Evolutionary conservation across 148 eudicot species (phyloP), one percentile per base, ranked within the genome.

Genomic region (Pharnaceum exiguum): DNA sequence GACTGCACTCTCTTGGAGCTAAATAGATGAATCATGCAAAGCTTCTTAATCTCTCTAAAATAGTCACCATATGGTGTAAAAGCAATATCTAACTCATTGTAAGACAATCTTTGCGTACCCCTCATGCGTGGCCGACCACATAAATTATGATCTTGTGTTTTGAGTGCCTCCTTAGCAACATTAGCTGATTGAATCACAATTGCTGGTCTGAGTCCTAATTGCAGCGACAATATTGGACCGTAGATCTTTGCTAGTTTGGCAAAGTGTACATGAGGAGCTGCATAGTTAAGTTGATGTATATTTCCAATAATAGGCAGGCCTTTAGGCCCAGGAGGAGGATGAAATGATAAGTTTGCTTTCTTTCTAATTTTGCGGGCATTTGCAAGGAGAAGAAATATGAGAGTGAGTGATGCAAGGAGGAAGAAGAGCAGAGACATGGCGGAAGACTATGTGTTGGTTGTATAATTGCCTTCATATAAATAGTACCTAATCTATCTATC

Each of bases 281-380:
- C 28, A 40, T 40, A 5, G 58, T 55, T 61, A 19, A 58, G 51
- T 1, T 52, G 66, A 58, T 40, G 63, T 11, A 74, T 36, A 52
- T 58, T 74, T 46, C 77, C 73, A 0, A 68, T 62, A 28, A 73
- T 2, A 18, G 73, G 73, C 2, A 68, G 42, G 18, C 77, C 73
- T 44, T 31, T 62, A 18, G 72, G 77, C 0, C 77, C 72, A 0
- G 77, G 77, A 1, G 77, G 72, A 10, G 25, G 49, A 22, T 60
- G 45, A 53, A 26, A 15, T 44, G n/a, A n/a, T n/a, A n/a, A n/a
- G n/a, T n/a, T n/a, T n/a, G n/a, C n/a, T n/a, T n/a, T n/a, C n/a
- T 36, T 18, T 5, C 11, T 51, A 44, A 52, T 45, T 30, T 52
- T 43, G 16, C 16, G 43, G 5, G 1, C 21, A 2, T 16, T 22